Conservation (phyloP, 1,139 yeast species). For the Pichia inconspicua region DNA sequence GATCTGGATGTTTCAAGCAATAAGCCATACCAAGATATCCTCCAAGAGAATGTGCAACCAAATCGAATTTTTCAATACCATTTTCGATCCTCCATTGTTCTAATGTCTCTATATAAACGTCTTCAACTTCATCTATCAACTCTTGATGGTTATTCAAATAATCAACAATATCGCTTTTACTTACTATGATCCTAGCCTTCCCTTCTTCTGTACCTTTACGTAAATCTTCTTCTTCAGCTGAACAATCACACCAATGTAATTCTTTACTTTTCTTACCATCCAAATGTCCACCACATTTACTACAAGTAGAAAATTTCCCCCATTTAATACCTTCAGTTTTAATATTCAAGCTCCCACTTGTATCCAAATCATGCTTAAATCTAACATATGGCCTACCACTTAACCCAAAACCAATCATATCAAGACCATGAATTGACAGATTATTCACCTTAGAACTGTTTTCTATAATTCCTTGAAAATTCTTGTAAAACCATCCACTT, state of each 20-base stretch:
- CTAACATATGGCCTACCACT: conserved; percentile 54
- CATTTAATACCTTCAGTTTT: conserved; percentile 14
- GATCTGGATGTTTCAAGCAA: conserved; percentile 62
- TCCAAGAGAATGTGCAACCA: conserved; percentile 90
- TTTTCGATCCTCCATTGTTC: conserved; percentile 73
- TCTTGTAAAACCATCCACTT: conserved; percentile 75
- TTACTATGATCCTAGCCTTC: conserved; percentile 11
- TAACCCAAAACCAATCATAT: conserved; percentile 78
- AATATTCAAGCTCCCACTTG: conserved; percentile 20
- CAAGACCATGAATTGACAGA: conserved; percentile 59
- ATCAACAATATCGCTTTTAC: conserved; percentile 17
- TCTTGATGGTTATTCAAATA: conserved; percentile 34
- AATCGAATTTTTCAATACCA: conserved; percentile 49
- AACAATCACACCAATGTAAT: conserved; percentile 13
- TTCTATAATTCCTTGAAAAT: conserved; percentile 46
- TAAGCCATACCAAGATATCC: conserved; percentile 81
- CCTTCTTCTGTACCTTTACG: neutral
- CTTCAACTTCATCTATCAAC: conserved; percentile 49
- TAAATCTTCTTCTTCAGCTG: conserved; percentile 8
- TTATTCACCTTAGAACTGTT: conserved; percentile 18
- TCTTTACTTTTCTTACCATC: conserved; percentile 13
- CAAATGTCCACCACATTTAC: conserved; percentile 14
- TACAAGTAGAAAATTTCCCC: conserved; percentile 11
- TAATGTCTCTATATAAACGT: conserved; percentile 71
- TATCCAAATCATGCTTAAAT: conserved; percentile 21